Conservation (phyloP, 2,329 filamentous ascomycete genomes). For the Colletotrichum spinosum region DNA sequence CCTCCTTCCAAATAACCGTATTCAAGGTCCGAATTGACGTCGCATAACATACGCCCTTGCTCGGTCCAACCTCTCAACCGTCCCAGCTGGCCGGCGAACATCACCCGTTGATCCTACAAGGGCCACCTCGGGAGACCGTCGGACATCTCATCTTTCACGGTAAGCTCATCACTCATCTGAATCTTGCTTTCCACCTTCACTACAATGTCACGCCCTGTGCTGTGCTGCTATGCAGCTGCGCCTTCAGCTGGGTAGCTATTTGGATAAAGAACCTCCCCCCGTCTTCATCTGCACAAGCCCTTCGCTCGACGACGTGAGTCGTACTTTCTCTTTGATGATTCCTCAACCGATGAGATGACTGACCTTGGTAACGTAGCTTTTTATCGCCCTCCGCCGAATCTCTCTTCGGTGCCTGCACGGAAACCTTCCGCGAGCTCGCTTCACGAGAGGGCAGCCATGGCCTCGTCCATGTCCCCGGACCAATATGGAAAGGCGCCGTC, state of each 20-base stretch:
- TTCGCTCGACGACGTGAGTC: conserved; percentile 20
- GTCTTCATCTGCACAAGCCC: neutral
- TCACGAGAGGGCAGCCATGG: conserved; percentile 53
- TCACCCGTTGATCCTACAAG: conserved; percentile 13
- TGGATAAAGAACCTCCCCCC: conserved; percentile 19
- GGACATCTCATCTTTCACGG: conserved; percentile 26
- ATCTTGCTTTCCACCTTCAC: too few relatives aligned
- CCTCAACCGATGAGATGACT: conserved; percentile 43
- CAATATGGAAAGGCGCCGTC: conserved; percentile 44
- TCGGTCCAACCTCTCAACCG: conserved; percentile 24
- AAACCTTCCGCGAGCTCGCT: conserved; percentile 47
- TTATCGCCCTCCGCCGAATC: conserved; percentile 51
- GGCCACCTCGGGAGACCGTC: conserved; percentile 23
- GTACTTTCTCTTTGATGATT: conserved; percentile 1
- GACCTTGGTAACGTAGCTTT: conserved; percentile 48
- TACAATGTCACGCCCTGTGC: too few relatives aligned
- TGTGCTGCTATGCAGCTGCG: neutral
- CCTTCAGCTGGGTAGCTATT: conserved; percentile 18
- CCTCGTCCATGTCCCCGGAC: conserved; percentile 60
- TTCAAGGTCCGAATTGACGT: conserved; percentile 17
- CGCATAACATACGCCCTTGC: conserved; percentile 17
- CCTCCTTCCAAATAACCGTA: conserved; percentile 35
- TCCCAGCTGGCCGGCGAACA: conserved; percentile 29
- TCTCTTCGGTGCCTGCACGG: conserved; percentile 46
- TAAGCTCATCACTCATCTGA: conserved; percentile 20